These are phyloP conservation scores for Penicilliopsis zonata DNA, from an alignment of 495 filamentous ascomycete genomes.

Conservation along the genomic window DNA sequence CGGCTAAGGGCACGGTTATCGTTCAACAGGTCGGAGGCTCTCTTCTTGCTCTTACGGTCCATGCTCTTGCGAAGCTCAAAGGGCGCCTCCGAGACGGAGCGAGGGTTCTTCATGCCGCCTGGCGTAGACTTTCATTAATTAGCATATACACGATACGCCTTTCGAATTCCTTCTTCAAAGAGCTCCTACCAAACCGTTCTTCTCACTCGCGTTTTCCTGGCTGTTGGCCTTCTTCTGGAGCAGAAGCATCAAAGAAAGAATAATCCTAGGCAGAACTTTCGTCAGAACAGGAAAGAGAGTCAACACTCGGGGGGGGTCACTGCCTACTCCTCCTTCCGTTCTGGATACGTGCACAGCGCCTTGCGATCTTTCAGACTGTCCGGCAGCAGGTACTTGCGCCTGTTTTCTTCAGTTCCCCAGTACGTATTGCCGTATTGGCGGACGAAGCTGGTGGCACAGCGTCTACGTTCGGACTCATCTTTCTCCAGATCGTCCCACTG, in stretches of 20 bases:
- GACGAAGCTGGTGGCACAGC: slow-evolving; percentile 3
- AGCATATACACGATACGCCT: too few species aligned
- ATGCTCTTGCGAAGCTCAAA: neutral
- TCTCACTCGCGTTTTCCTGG: slow-evolving; percentile 1
- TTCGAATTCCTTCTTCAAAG: too few species aligned
- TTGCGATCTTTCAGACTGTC: slow-evolving; percentile 3
- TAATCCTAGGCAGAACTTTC: slow-evolving; percentile 2
- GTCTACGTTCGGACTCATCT: neutral
- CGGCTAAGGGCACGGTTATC: too few species aligned
- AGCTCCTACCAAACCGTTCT: neutral
- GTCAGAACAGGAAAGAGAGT: too few species aligned
- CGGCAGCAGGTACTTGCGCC: slow-evolving; percentile 4
- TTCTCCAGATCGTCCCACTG: slow-evolving; percentile 3
- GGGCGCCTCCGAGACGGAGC: too few species aligned
- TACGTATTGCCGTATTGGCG: slow-evolving; percentile 2
- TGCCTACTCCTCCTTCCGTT: slow-evolving; percentile 3
- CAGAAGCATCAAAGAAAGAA: neutral
- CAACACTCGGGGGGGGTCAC: too few species aligned
- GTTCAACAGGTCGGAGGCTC: neutral
- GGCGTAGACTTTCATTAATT: too few species aligned
- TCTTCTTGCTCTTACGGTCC: neutral
- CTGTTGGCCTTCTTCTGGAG: slow-evolving; percentile 3
- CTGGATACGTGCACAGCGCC: slow-evolving; percentile 4
- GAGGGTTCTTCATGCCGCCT: too few species aligned
- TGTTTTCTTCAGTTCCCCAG: slow-evolving; percentile 5